Evolutionary conservation across 2,329 filamentous ascomycete genomes (phyloP).

Genomic region (Colletotrichum karsti): DNA sequence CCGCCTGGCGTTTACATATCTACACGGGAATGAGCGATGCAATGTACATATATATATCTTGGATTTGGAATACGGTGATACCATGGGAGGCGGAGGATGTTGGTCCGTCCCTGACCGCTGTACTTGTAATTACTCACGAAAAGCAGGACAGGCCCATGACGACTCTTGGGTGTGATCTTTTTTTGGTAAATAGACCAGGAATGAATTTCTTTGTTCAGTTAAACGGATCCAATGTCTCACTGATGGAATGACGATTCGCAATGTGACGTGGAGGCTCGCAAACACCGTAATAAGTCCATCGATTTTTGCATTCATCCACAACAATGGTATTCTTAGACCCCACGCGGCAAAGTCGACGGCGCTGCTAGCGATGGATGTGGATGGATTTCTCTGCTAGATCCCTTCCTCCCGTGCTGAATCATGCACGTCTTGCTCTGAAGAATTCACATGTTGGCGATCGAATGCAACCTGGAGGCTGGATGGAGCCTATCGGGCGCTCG

Average conservation of each 20-base stretch:
- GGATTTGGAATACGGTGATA: constrained; percentile 16
- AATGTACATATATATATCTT: background rate
- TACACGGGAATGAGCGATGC: constrained; percentile 7
- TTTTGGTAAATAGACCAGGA: background rate
- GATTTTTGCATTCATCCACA: too few relatives aligned
- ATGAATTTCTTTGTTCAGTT: background rate
- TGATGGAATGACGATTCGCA: background rate
- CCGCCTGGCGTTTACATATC: background rate
- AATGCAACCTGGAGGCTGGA: background rate
- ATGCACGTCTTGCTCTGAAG: background rate
- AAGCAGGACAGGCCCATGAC: background rate
- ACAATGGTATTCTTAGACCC: too few relatives aligned
- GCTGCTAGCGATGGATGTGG: background rate
- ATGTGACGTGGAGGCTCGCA: background rate
- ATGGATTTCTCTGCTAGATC: background rate
- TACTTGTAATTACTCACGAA: constrained; percentile 21
- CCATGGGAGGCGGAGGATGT: constrained; percentile 19
- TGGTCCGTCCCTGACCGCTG: constrained; percentile 1
- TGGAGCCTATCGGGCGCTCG: background rate
- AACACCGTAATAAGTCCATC: too few relatives aligned
- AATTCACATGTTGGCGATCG: background rate
- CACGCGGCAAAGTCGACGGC: background rate
- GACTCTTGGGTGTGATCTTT: background rate
- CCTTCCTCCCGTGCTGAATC: background rate
- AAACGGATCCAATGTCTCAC: background rate